Percentiles rank a stretch among this genome's conserved stretches.
phyloP scores from a whole-genome alignment of 2,329 filamentous ascomycete species.

The Herpotrichia juniperi region DNA sequence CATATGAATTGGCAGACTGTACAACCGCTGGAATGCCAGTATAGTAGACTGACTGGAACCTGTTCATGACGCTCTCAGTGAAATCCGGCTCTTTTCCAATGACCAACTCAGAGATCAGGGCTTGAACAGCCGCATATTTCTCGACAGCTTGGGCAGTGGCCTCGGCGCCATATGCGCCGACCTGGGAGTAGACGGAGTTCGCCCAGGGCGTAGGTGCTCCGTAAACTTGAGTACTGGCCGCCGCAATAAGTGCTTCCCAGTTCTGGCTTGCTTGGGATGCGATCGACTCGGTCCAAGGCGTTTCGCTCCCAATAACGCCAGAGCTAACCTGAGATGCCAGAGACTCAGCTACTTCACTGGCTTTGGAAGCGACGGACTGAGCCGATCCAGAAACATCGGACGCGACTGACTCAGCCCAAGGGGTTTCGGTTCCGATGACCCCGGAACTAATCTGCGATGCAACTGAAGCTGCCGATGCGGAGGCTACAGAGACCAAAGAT shows the following conservation, averaged over 20 bases:
- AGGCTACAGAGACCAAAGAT: conserved; percentile 43
- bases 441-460: conserved; percentile 49
- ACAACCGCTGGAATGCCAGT: conserved; percentile 66
- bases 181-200: conserved; percentile 56
- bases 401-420: conserved; percentile 49
- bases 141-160: conserved; percentile 65
- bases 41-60: conserved; percentile 74
- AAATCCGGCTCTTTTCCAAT: conserved; percentile 79
- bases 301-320: conserved; percentile 54
- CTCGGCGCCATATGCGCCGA: conserved; percentile 64
- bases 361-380: conserved; percentile 52
- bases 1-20: conserved; percentile 60
- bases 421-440: conserved; percentile 49
- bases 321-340: conserved; percentile 54
- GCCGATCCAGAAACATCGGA: conserved; percentile 40
- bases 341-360: conserved; percentile 55
- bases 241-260: conserved; percentile 68
- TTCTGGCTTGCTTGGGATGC: conserved; percentile 64
- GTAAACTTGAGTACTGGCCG: conserved; percentile 73
- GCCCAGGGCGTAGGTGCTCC: conserved; percentile 64
- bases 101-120: conserved; percentile 77
- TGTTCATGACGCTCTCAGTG: conserved; percentile 77
- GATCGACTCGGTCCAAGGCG: conserved; percentile 59
- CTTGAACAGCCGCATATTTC: conserved; percentile 73
- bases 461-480: conserved; percentile 50